Conservation (phyloP, 139 green algal genomes). For the Penium margaritaceum region DNA sequence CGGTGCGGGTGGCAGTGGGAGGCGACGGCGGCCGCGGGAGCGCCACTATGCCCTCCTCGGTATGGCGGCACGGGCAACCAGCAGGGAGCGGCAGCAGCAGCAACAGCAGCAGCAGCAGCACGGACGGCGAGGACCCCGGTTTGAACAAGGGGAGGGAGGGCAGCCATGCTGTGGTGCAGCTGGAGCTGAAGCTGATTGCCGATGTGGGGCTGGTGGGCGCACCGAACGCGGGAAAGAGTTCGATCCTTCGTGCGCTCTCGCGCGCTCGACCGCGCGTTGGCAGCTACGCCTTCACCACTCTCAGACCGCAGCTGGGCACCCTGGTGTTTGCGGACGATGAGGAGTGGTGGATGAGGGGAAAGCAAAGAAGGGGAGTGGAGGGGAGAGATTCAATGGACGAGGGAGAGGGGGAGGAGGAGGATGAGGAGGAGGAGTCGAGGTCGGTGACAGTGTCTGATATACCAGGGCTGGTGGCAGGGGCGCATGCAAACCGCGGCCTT, state of each 20-base stretch:
- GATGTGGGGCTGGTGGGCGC: conserved; percentile 63
- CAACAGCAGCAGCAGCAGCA: neutral
- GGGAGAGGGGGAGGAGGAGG: no score
- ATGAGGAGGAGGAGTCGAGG: no score
- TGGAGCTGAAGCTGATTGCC: conserved; percentile 31
- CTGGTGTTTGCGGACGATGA: no score
- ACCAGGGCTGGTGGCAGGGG: conserved; percentile 84
- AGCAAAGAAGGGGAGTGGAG: no score
- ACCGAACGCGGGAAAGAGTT: conserved; percentile 87
- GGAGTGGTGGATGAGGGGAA: no score
- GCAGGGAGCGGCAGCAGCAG: neutral
- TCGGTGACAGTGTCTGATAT: conserved; percentile 66
- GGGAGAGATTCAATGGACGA: no score
- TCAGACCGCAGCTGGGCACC: conserved; percentile 83
- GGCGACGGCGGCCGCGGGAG: conserved; percentile 30
- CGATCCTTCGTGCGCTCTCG: conserved; percentile 74
- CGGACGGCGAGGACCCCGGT: conserved; percentile 12
- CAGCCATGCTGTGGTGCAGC: conserved; percentile 1
- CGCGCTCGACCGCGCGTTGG: conserved; percentile 59
- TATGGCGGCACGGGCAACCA: neutral
- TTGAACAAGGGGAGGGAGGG: conserved; percentile 7
- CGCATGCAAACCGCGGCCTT: conserved; percentile 38
- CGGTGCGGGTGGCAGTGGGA: neutral
- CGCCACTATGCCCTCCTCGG: neutral
- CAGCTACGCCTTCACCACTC: conserved; percentile 95